Evolutionary conservation across 2,329 filamentous ascomycete species (phyloP).

Genomic region (Alternaria sp.): DNA sequence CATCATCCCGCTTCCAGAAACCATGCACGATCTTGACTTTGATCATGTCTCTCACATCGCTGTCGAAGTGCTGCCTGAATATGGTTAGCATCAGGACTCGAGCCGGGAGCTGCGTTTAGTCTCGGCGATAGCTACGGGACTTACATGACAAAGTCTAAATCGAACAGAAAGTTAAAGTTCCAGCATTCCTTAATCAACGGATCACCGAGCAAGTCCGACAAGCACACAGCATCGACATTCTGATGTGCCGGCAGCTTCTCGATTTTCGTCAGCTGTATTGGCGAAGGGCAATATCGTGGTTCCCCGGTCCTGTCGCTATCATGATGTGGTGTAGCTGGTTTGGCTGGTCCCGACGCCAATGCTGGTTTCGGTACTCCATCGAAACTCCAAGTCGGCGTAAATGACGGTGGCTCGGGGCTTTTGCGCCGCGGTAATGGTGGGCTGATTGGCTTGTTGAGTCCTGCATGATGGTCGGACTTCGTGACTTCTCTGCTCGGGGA

Average conservation of each 20-base stretch:
- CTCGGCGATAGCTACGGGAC: constrained; percentile 1
- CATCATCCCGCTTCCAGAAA: constrained; percentile 72
- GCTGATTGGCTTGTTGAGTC: constrained; percentile 36
- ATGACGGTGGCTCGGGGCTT: background rate
- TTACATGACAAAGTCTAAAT: constrained; percentile 67
- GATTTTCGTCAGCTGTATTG: constrained; percentile 74
- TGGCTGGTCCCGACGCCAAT: background rate
- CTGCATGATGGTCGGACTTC: constrained; percentile 4
- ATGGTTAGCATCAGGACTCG: constrained; percentile 3
- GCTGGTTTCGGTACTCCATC: constrained; percentile 21
- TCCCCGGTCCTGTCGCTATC: background rate
- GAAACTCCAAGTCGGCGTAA: constrained; percentile 21
- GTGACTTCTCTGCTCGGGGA: constrained; percentile 1
- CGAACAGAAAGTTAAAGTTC: constrained; percentile 73
- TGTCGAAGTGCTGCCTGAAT: constrained; percentile 59
- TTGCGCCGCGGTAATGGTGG: constrained; percentile 31
- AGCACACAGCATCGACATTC: constrained; percentile 70
- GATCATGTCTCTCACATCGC: constrained; percentile 60
- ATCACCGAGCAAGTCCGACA: constrained; percentile 74
- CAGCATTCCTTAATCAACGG: constrained; percentile 75
- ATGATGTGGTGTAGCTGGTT: background rate
- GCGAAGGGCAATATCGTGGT: constrained; percentile 59
- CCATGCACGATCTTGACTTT: constrained; percentile 67
- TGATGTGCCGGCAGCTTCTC: constrained; percentile 63
- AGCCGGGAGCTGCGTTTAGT: background rate